A percentile compares a stretch with the other conserved stretches of the same genome.
Conservation (phyloP, 257 asterid species). For the Thymus quinquecostatus region DNA sequence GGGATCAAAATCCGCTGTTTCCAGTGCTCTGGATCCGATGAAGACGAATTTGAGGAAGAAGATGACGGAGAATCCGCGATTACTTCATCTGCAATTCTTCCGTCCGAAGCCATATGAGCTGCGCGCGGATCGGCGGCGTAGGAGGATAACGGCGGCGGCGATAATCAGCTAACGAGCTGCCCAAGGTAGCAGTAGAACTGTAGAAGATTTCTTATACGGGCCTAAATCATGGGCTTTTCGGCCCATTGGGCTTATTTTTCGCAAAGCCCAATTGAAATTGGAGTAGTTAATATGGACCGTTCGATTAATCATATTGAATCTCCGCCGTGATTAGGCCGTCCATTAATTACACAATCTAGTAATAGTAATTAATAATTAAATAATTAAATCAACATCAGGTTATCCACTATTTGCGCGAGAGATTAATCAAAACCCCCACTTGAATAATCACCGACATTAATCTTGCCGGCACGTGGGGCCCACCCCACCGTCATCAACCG, state of each 20-base stretch:
- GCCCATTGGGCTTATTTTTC: slow-evolving; percentile 2
- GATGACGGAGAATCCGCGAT: slow-evolving; percentile 37
- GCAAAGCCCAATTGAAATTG: not conserved
- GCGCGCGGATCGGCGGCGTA: not conserved
- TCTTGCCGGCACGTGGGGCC: slow-evolving; percentile 29
- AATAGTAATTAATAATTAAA: not conserved
- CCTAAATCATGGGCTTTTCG: not conserved
- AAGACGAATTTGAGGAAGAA: slow-evolving; percentile 38
- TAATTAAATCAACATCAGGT: not conserved
- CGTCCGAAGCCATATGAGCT: slow-evolving; percentile 42
- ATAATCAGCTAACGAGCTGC: slow-evolving; percentile 26
- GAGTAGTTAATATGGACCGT: no score
- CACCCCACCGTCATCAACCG: slow-evolving; percentile 34
- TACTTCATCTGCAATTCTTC: slow-evolving; percentile 31
- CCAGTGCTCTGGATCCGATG: slow-evolving; percentile 46
- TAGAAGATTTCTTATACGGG: slow-evolving; percentile 12
- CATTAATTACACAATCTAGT: not conserved
- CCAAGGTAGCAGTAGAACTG: not conserved
- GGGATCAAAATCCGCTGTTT: slow-evolving; percentile 73
- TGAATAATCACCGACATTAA: slow-evolving; percentile 23
- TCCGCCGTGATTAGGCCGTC: no score
- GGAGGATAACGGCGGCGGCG: slow-evolving; percentile 30
- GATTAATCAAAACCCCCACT: not conserved
- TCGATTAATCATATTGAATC: not conserved
- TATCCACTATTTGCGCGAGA: not conserved